Percentiles rank a stretch among this genome's conserved stretches.
Evolutionary conservation across 1,284 basidiomycete genomes (phyloP).

Genomic region (Golubevia sp.): DNA sequence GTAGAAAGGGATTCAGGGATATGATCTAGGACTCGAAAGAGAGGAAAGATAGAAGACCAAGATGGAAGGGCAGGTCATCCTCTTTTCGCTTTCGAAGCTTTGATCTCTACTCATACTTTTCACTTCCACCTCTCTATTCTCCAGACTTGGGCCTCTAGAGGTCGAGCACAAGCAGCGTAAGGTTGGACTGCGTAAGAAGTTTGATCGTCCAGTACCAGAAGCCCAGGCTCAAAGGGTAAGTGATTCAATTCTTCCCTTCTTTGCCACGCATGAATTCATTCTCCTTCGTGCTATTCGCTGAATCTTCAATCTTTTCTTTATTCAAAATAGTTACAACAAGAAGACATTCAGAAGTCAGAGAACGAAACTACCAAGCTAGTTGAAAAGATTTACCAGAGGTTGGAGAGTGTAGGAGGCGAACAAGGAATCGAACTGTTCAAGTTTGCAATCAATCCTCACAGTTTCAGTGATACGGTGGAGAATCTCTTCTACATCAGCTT

Average conservation of each 20-base stretch:
- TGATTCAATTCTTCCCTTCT: no score
- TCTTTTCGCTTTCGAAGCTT: neutral
- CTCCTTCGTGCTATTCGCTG: neutral
- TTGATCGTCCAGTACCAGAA: slow-evolving; percentile 6
- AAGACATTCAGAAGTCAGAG: slow-evolving; percentile 39
- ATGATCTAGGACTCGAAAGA: neutral
- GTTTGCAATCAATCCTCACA: slow-evolving; percentile 82
- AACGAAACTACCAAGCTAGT: slow-evolving; percentile 47
- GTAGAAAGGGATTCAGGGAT: neutral
- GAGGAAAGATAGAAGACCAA: neutral
- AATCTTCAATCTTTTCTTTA: neutral
- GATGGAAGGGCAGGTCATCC: no score
- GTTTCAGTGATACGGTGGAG: slow-evolving; percentile 88
- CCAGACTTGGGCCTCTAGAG: slow-evolving; percentile 43
- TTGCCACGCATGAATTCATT: neutral
- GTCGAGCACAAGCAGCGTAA: slow-evolving; percentile 26
- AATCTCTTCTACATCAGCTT: slow-evolving; percentile 93
- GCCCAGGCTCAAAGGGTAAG: slow-evolving; percentile 14
- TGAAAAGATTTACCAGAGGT: slow-evolving; percentile 62
- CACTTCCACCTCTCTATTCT: neutral
- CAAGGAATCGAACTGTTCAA: slow-evolving; percentile 74
- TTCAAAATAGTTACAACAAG: slow-evolving; percentile 17
- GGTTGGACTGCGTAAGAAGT: slow-evolving; percentile 2
- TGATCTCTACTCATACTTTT: neutral
- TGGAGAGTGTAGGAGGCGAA: slow-evolving; percentile 60